Conservation (phyloP, 768 basidiomycete genomes). For the Mycena venus region DNA sequence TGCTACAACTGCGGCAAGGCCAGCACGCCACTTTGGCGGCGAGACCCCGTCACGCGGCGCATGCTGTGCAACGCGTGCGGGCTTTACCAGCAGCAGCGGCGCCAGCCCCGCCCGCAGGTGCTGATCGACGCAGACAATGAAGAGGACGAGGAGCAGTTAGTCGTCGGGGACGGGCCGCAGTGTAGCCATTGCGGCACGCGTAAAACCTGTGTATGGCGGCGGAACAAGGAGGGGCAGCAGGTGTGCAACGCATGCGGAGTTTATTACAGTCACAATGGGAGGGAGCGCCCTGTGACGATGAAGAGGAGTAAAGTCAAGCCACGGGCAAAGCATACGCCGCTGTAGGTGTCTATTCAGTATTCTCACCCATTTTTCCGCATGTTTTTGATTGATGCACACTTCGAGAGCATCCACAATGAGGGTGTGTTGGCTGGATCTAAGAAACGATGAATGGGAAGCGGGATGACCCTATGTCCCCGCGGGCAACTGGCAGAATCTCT, state of each 20-base stretch:
- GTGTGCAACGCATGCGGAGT: not conserved
- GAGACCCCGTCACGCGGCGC: constrained; percentile 13
- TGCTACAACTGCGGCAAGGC: constrained; percentile 13
- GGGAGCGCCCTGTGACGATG: too few relatives aligned
- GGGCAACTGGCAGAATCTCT: too few relatives aligned
- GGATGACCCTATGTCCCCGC: too few relatives aligned
- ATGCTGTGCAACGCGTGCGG: constrained; percentile 24
- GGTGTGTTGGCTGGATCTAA: too few relatives aligned
- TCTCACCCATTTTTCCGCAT: too few relatives aligned
- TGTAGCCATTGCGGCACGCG: not conserved
- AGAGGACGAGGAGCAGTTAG: not conserved
- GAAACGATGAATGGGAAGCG: too few relatives aligned
- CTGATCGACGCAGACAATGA: constrained; percentile 11
- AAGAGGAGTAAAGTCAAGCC: too few relatives aligned
- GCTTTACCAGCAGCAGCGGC: constrained; percentile 11
- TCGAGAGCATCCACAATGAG: too few relatives aligned
- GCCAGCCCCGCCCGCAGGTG: not conserved
- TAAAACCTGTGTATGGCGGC: not conserved
- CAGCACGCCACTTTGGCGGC: constrained; percentile 17
- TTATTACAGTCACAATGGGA: not conserved
- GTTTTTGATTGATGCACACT: too few relatives aligned
- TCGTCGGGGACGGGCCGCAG: not conserved
- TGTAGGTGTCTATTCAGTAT: too few relatives aligned
- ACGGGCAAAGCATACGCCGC: too few relatives aligned
- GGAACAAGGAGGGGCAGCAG: not conserved